Evolutionary conservation across 768 basidiomycete species (phyloP).

Genomic region (Phlegmacium glaucopus): DNA sequence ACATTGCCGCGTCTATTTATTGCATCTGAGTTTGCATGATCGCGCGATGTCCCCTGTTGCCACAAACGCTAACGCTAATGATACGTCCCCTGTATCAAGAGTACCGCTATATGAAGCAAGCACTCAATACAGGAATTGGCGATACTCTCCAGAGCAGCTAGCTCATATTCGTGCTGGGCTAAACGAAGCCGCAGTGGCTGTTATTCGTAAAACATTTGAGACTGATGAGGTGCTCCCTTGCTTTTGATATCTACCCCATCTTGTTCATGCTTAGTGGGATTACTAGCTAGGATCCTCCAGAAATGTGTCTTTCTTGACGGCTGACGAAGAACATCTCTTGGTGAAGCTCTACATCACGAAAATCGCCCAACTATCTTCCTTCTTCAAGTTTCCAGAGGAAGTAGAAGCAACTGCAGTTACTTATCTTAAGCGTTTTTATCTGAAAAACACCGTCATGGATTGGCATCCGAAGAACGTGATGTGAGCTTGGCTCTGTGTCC

Average conservation of each 20-base stretch:
- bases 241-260: slow-evolving; percentile 3
- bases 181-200: slow-evolving; percentile 73
- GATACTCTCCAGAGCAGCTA: slow-evolving; percentile 74
- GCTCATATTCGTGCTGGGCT: slow-evolving; percentile 55
- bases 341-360: slow-evolving; percentile 88
- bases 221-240: slow-evolving; percentile 61
- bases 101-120: slow-evolving; percentile 68
- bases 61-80: background rate
- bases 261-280: slow-evolving; percentile 18
- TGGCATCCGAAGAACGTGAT: slow-evolving; percentile 99
- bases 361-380: slow-evolving; percentile 78
- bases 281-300: slow-evolving; percentile 68
- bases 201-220: slow-evolving; percentile 76
- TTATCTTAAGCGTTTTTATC: slow-evolving; percentile 95
- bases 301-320: slow-evolving; percentile 67
- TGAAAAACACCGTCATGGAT: slow-evolving; percentile 98
- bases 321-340: slow-evolving; percentile 83
- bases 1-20: too few species aligned
- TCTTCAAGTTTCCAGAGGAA: slow-evolving; percentile 86
- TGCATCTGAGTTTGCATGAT: background rate
- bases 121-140: slow-evolving; percentile 85
- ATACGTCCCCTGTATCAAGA: slow-evolving; percentile 20
- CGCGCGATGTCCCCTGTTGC: background rate
- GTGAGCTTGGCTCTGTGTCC: slow-evolving; percentile 41
- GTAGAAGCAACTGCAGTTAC: slow-evolving; percentile 90